These are phyloP conservation scores for Nephelium lappaceum DNA, from an alignment of 345 rosid species.

Conservation along the genomic window DNA sequence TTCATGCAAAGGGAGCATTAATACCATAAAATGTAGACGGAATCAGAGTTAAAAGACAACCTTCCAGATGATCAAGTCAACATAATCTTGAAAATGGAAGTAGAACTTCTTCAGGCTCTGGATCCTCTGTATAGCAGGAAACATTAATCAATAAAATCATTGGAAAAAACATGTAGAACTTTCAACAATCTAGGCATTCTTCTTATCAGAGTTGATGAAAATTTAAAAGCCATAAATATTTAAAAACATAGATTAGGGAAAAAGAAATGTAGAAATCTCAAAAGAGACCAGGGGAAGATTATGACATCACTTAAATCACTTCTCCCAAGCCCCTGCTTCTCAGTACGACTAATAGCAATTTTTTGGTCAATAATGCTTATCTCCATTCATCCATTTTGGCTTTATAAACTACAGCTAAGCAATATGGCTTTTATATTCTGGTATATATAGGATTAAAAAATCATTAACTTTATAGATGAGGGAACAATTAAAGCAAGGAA, in stretches of 20 bases:
- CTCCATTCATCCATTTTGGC: neutral
- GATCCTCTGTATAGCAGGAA: constrained; percentile 56
- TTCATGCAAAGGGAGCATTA: neutral
- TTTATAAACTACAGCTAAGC: neutral
- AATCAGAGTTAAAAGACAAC: constrained; percentile 34
- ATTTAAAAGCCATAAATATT: neutral
- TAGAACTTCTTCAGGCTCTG: constrained; percentile 86
- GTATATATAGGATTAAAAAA: neutral
- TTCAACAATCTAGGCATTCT: neutral
- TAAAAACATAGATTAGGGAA: neutral
- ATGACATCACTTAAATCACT: neutral
- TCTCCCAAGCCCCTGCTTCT: neutral
- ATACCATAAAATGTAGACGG: neutral
- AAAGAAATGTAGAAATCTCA: neutral
- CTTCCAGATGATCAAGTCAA: constrained; percentile 93
- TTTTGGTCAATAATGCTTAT: neutral
- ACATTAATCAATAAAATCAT: constrained; percentile 23
- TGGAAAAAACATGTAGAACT: constrained; percentile 12
- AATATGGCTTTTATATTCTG: neutral
- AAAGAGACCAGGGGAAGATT: neutral
- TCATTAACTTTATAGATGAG: neutral
- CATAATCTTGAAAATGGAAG: constrained; percentile 94
- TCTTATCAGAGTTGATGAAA: neutral
- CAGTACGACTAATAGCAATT: neutral
- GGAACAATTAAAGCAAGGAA: neutral